Evolutionary conservation across 2,329 filamentous ascomycete genomes (phyloP).

Genomic region (Dothistroma pini): DNA sequence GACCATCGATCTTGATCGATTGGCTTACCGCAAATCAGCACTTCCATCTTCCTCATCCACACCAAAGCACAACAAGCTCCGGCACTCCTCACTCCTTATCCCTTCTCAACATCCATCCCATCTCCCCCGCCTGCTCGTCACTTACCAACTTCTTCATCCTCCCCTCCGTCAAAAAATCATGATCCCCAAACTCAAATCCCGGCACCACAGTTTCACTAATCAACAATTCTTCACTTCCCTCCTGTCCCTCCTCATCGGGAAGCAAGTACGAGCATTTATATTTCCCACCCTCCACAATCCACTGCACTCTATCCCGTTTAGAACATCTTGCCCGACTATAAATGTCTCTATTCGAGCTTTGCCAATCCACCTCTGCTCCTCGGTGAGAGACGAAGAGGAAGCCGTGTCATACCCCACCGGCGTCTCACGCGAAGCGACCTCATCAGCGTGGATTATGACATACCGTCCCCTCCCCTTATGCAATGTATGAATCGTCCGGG

Average conservation of each 20-base stretch:
- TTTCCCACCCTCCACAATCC: conserved; percentile 65
- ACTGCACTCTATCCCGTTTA: conserved; percentile 59
- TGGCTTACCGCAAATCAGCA: conserved; percentile 2
- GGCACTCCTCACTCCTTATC: background rate
- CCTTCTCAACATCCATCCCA: conserved; percentile 44
- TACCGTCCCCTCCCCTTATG: conserved; percentile 62
- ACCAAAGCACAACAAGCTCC: background rate
- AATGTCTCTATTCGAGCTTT: conserved; percentile 60
- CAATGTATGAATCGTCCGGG: conserved; percentile 55
- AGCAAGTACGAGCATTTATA: conserved; percentile 64
- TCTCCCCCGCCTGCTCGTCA: conserved; percentile 46
- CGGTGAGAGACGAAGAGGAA: conserved; percentile 33
- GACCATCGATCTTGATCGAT: background rate
- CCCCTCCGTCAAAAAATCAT: conserved; percentile 59
- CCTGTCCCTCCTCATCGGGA: conserved; percentile 40
- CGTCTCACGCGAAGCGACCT: conserved; percentile 28
- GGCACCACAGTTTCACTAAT: conserved; percentile 67
- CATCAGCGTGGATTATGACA: conserved; percentile 59
- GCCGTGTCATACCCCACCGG: no score
- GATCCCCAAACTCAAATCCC: conserved; percentile 64
- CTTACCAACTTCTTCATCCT: conserved; percentile 53
- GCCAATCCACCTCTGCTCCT: conserved; percentile 38
- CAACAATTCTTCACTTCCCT: conserved; percentile 50
- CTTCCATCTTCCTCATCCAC: background rate
- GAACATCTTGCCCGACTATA: conserved; percentile 57